Conservation (phyloP, 2,329 filamentous ascomycete genomes). For the Penicillium sp. region DNA sequence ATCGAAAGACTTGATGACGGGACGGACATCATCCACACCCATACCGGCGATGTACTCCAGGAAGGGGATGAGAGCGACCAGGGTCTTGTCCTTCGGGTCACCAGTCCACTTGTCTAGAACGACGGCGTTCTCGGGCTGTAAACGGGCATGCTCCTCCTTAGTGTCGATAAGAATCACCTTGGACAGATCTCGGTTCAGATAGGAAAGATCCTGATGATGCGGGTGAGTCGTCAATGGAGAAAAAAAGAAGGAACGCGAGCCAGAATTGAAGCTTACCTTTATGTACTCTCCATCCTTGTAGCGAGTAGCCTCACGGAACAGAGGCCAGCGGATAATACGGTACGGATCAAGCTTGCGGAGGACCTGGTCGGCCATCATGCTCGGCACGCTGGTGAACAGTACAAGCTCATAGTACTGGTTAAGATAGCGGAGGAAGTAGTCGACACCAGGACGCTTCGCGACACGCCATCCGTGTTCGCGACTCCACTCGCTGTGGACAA, state of each 20-base stretch:
- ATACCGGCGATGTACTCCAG: constrained; percentile 96
- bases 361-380: constrained; percentile 78
- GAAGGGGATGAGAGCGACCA: constrained; percentile 90
- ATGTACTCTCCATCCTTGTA: constrained; percentile 95
- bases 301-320: constrained; percentile 94
- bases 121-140: constrained; percentile 96
- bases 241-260: neutral
- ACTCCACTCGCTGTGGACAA: constrained; percentile 92
- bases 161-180: constrained; percentile 96
- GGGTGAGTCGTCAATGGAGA: constrained; percentile 9
- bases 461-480: constrained; percentile 92
- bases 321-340: constrained; percentile 89
- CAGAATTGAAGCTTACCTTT: constrained; percentile 63
- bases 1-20: constrained; percentile 81
- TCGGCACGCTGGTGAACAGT: constrained; percentile 87
- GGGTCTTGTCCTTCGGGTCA: constrained; percentile 74
- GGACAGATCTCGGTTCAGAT: constrained; percentile 90
- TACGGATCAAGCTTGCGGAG: constrained; percentile 93
- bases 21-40: constrained; percentile 82
- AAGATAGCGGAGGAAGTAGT: constrained; percentile 96
- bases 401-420: constrained; percentile 98
- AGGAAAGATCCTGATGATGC: constrained; percentile 75
- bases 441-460: constrained; percentile 89
- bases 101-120: constrained; percentile 88
- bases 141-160: constrained; percentile 72